Evolutionary conservation across 2,329 filamentous ascomycete genomes (phyloP), one percentile per base, ranked within the genome.

Genomic region (Xylariaceae sp.): DNA sequence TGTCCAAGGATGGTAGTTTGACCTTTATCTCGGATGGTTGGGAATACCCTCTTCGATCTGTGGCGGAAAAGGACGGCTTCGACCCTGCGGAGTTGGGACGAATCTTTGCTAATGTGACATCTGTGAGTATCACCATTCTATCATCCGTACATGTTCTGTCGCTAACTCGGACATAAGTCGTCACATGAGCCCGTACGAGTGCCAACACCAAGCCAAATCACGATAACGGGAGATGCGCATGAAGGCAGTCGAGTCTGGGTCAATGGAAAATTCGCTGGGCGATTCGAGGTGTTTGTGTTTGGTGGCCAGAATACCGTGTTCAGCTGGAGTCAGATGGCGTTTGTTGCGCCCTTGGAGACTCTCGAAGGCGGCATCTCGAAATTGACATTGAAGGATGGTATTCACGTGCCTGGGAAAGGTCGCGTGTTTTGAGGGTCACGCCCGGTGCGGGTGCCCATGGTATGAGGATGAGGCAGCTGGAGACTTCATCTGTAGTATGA

Each of bases 251-350:
- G 77, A 1, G 76, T 75, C 0, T 81, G 76, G 75, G 58, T 79
- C 0, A 62, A 78, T 53, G 73, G 69, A 6, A 46, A 58, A 0
- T 79, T 80, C 46, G 70, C 59, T 1, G 79, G 79, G 0, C 65
- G 79, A 7, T 81, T 80, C 50, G 78, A 81, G 58, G 78, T 80
- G 0, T 79, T 78, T 55, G 73, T 81, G 0, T 81, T 73, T 59
- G 78, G 78, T 0, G 79, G 79, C 1, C 71, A 70, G 34, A 81
- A 81, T 53, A 73, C 70, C 6, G 55, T 74, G 47, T 76, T 79
- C 46, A 79, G 76, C 34, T 81, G 78, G 79, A 79, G 74, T 56
- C 78, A 80, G 63, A 81, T 81, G 78, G 77, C 78, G 1, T 74
- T 81, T 61, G 78, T 80, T 9, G 78, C 77, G 6, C 77, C 77